These are phyloP conservation scores for Sphagnurus paluster DNA, from an alignment of 1,284 basidiomycete species.

Conservation along the genomic window DNA sequence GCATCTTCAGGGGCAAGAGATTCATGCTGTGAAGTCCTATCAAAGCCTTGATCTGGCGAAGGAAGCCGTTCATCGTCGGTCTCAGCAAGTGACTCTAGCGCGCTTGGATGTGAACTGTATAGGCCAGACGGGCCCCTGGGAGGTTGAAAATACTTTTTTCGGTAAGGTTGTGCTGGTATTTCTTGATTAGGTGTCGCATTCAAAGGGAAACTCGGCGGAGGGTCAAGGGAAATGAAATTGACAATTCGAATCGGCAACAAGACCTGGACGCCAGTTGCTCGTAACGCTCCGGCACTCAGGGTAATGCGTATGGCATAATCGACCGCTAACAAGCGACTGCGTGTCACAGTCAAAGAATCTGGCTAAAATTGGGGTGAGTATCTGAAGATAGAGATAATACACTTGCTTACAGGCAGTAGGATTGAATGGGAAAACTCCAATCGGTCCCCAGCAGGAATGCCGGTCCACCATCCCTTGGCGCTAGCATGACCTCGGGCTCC, in stretches of 20 bases:
- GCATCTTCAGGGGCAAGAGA: constrained; percentile 3
- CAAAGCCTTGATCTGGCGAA: background rate
- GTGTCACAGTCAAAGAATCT: constrained; percentile 75
- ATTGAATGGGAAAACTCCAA: constrained; percentile 65
- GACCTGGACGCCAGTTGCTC: constrained; percentile 66
- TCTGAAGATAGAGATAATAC: background rate
- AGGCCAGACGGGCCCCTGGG: constrained; percentile 4
- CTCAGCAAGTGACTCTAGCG: constrained; percentile 10
- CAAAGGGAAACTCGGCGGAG: constrained; percentile 48
- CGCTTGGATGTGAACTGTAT: constrained; percentile 1
- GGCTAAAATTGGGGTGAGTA: constrained; percentile 39
- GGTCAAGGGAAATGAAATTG: constrained; percentile 82
- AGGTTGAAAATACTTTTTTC: constrained; percentile 1
- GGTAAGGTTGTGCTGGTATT: too few relatives aligned
- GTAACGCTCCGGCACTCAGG: constrained; percentile 63
- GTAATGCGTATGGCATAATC: constrained; percentile 76
- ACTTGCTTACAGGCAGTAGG: constrained; percentile 67
- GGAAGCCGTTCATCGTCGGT: constrained; percentile 7
- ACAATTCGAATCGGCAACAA: constrained; percentile 74
- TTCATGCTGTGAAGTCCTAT: background rate
- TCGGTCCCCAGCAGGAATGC: constrained; percentile 65
- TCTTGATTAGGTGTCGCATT: background rate
- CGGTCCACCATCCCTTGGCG: constrained; percentile 87
- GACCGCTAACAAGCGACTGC: constrained; percentile 79
- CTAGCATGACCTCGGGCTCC: constrained; percentile 71